phyloP scores from a whole-genome alignment of 345 rosid genomes.

The Brassica rapa region DNA sequence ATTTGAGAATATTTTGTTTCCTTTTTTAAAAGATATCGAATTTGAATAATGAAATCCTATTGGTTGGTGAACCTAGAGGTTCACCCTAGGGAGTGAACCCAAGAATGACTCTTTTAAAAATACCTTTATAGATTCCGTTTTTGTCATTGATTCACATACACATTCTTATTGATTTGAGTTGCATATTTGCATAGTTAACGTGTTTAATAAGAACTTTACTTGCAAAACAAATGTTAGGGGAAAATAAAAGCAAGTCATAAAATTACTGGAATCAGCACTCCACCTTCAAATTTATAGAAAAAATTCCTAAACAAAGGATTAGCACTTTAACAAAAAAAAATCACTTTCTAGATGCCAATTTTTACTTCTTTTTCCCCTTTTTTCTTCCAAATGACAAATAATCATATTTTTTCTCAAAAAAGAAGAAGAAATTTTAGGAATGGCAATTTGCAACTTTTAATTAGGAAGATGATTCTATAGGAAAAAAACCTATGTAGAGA shows the following conservation, averaged over 20 bases:
- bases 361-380: too few species aligned
- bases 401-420: background rate
- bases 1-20: too few species aligned
- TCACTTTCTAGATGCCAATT: background rate
- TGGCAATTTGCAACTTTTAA: background rate
- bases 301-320: background rate
- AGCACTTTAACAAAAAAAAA: background rate
- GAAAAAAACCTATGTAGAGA: background rate
- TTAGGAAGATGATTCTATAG: background rate
- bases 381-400: background rate
- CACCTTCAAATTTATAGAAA: background rate
- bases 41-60: too few species aligned
- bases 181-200: background rate
- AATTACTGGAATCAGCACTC: background rate
- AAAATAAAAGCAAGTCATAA: background rate
- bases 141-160: too few species aligned
- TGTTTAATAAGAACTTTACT: background rate
- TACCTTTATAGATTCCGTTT: too few species aligned
- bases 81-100: too few species aligned
- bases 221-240: background rate
- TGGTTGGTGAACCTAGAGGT: too few species aligned
- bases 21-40: too few species aligned
- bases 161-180: too few species aligned
- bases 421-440: background rate
- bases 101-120: too few species aligned